These are phyloP conservation scores for Pseudopediastrum boryanum DNA, from an alignment of 139 green algal genomes.

Conservation along the genomic window DNA sequence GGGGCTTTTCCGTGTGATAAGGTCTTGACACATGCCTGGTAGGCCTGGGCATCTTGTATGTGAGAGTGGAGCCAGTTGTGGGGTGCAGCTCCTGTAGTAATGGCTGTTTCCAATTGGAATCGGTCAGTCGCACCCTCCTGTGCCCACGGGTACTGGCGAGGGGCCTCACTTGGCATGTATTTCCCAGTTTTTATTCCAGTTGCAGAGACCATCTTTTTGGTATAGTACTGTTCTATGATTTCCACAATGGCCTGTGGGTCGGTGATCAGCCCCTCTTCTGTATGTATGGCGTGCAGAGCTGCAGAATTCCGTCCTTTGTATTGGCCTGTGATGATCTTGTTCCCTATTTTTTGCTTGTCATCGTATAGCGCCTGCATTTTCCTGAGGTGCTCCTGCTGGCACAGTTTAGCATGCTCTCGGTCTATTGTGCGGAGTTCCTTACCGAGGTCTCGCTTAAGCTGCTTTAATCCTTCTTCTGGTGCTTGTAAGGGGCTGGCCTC, in stretches of 20 bases:
- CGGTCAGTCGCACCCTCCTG: not conserved
- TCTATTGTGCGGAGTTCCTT: not conserved
- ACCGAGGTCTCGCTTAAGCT: not conserved
- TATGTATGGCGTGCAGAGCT: not conserved
- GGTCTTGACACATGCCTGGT: constrained; percentile 11
- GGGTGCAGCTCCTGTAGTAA: not conserved
- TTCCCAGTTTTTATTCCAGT: not conserved
- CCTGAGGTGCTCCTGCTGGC: not conserved
- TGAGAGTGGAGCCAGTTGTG: constrained; percentile 6
- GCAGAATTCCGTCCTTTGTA: not conserved
- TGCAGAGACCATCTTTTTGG: not conserved
- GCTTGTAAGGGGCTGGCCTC: not conserved
- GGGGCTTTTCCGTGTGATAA: constrained; percentile 28
- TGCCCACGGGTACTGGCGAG: not conserved
- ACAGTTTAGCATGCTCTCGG: not conserved
- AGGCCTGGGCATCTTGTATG: constrained; percentile 19
- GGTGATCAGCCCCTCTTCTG: not conserved
- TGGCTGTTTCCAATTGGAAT: not conserved
- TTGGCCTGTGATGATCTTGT: not conserved
- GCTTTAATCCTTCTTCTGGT: not conserved
- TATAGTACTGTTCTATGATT: constrained; percentile 8
- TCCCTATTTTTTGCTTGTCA: not conserved
- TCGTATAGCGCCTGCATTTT: not conserved
- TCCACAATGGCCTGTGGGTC: not conserved
- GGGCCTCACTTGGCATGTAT: not conserved